Evolutionary conservation across 2,329 filamentous ascomycete genomes (phyloP), one percentile per base, ranked within the genome.

Genomic region (Fonsecaea erecta): DNA sequence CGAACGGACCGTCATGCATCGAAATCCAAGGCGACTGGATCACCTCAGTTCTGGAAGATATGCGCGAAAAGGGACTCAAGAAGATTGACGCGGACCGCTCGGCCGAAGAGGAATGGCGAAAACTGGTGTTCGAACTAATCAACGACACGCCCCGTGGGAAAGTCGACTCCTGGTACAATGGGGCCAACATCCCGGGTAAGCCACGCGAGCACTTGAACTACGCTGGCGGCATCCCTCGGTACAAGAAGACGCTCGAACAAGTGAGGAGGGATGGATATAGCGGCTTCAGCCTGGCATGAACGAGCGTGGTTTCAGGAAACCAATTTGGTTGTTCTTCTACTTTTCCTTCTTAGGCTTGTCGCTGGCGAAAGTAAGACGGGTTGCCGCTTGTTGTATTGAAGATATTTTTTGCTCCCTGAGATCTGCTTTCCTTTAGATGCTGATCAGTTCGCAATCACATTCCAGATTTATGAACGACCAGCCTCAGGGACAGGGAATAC

Each of bases 21-120:
- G 84, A 86, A 68, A 69, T 85, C 0, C 86, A 88, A 70, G 85
- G 84, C 1, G 77, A 83, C 0, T 88, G 84, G 84, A 66, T 71
- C 48, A 40, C 48, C 4, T 32, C 60, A 12, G 21, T 60, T 3
- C n/a, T 69, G 4, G 37, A 18, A 7, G 51, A 67, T 24, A 60
- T 67, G 59, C 52, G 52, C 8, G 46, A 35, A 16, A 30, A 56
- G 6, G 52, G 59, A 1, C 37, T 59, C n/a, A 59, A 51, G 48
- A 62, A 58, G 28, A 63, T 65, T 3, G 62, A 65, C 24, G 54
- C 65, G 32, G 32, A 58, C 2, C 48, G 51, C 12, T 9, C 21
- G 11, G 51, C 59, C 18, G 65, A 65, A 30, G 52, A 65, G 28
- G 48, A 55, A 5, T 67, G 67, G 60, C 84, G 82, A 70, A 73